Evolutionary conservation across 306 rosid species (phyloP).

Genomic region (Ceratonia siliqua): DNA sequence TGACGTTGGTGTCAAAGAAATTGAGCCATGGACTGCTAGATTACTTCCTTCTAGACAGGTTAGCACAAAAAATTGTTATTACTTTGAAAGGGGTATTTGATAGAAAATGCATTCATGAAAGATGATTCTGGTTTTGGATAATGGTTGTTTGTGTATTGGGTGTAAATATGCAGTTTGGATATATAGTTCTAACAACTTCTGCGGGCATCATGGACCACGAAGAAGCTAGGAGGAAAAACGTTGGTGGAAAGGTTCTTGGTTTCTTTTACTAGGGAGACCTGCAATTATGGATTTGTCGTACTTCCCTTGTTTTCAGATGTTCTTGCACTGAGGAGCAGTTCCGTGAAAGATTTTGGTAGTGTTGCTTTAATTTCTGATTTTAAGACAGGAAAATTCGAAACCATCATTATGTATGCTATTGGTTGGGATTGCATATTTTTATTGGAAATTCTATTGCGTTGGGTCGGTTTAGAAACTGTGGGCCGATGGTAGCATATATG

Average conservation of each 20-base stretch:
- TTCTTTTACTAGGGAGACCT: conserved; percentile 7
- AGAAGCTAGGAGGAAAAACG: conserved; percentile 25
- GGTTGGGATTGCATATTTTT: not conserved
- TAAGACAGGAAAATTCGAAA: not conserved
- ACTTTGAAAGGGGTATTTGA: not conserved
- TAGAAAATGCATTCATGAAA: not conserved
- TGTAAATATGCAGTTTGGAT: conserved; percentile 16
- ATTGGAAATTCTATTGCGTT: no score
- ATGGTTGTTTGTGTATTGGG: not conserved
- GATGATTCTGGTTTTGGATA: not conserved
- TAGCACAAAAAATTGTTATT: not conserved
- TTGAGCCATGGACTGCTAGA: conserved; percentile 73
- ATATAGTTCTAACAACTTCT: conserved; percentile 22
- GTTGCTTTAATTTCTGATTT: not conserved
- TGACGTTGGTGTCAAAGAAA: conserved; percentile 65
- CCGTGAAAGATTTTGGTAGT: not conserved
- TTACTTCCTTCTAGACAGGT: conserved; percentile 74
- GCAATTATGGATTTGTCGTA: not conserved
- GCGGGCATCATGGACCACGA: conserved; percentile 29
- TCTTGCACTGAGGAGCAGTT: not conserved
- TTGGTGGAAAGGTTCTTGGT: conserved; percentile 26
- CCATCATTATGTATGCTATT: not conserved
- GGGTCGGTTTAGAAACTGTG: no score
- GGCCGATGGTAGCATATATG: not conserved
- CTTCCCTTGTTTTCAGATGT: not conserved